These are phyloP conservation scores for Fusarium chlamydosporum DNA, from an alignment of 2,329 filamentous ascomycete species.

Conservation along the genomic window DNA sequence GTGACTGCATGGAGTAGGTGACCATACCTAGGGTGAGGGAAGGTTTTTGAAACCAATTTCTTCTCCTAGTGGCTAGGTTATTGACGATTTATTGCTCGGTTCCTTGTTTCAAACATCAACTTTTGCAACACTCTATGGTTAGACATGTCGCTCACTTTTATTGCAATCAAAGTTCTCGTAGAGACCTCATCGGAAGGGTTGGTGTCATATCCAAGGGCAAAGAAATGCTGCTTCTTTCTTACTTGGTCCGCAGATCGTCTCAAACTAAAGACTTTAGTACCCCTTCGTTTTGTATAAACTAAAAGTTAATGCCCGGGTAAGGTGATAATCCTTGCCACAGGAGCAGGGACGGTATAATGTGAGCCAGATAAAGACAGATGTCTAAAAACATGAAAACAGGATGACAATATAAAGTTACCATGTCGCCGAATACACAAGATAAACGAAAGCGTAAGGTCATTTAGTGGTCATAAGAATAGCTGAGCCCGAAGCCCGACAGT, in stretches of 20 bases:
- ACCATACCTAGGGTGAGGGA: background rate
- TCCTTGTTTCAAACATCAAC: background rate
- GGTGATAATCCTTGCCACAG: background rate
- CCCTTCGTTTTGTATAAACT: background rate
- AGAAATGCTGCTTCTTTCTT: too few relatives aligned
- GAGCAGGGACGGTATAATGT: too few relatives aligned
- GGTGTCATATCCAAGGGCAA: background rate
- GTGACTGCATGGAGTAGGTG: background rate
- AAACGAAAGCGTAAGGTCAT: background rate
- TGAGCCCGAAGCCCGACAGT: background rate
- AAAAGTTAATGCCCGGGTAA: background rate
- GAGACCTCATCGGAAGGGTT: too few relatives aligned
- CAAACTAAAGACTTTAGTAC: too few relatives aligned
- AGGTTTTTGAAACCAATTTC: background rate
- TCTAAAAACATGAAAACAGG: too few relatives aligned
- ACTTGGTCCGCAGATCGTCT: background rate
- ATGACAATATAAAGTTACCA: background rate
- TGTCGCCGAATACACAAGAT: background rate
- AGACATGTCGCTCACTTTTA: too few relatives aligned
- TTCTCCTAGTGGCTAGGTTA: background rate
- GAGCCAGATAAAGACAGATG: background rate
- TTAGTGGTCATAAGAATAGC: background rate
- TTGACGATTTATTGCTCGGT: background rate
- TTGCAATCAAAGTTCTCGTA: too few relatives aligned
- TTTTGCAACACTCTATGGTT: background rate